These are phyloP conservation scores for Phytophthora tubulina DNA, from an alignment of 352 stramenopile genomes.

Conservation along the genomic window DNA sequence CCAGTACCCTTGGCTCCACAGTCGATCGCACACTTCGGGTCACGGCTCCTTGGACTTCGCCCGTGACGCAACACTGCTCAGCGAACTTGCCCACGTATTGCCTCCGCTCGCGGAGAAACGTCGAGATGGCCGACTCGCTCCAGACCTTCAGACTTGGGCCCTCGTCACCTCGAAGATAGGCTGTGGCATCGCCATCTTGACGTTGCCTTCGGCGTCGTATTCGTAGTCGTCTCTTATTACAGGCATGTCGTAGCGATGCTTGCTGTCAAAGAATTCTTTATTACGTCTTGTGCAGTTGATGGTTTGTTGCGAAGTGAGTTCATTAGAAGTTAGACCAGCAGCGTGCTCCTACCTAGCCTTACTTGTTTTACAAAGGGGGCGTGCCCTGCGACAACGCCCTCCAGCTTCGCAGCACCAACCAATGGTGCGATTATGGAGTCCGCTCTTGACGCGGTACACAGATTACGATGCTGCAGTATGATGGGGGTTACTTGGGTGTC, in stretches of 20 bases:
- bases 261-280: constrained; percentile 18
- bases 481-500: too few relatives aligned
- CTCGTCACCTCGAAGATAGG: constrained; percentile 22
- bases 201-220: constrained; percentile 11
- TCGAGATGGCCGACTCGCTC: constrained; percentile 17
- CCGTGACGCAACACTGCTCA: constrained; percentile 13
- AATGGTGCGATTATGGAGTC: background rate
- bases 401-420: background rate
- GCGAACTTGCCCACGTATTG: constrained; percentile 19
- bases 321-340: background rate
- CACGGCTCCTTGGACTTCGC: constrained; percentile 22
- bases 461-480: too few relatives aligned
- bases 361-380: background rate
- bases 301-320: background rate
- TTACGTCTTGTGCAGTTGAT: background rate
- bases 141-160: constrained; percentile 16
- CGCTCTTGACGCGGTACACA: background rate
- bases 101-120: constrained; percentile 13
- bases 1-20: constrained; percentile 15
- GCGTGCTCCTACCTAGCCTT: background rate
- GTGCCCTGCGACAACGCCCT: background rate
- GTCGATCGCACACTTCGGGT: constrained; percentile 16
- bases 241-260: constrained; percentile 7
- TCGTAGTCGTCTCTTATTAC: constrained; percentile 18
- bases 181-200: constrained; percentile 19